Base-by-base conservation (phyloP, 352 stramenopile species). In the Pythium aristosporum region DNA sequence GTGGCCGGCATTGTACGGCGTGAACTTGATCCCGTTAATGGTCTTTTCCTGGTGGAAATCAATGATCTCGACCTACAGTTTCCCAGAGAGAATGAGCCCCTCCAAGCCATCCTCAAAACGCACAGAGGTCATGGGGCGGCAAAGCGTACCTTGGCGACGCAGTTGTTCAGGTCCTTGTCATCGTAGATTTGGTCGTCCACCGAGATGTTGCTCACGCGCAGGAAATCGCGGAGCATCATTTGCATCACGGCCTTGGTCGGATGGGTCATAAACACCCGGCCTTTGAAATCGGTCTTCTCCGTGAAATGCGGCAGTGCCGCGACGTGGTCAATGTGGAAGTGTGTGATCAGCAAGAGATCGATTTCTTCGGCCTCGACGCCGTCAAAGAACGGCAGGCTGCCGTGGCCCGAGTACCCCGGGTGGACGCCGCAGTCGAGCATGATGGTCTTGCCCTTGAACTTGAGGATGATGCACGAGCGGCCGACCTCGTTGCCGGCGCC, bases 291-390 rank as follows among this genome's bases (percentile, higher is more conserved):
- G 18, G 97, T 99, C 72, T 98, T 97, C 75, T 99, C 98, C 1
- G 97, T 99, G 52, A 99, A 98, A 71, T 99, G 98, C 16, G 98
- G 98, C 44, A 99, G 67, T n/a, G 92, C 96, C 3, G 97, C 98
- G 10, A 98, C 97, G 76, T 99, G 98, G 77, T 99, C 98, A 56
- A 99, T 94, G 80, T 99, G 98, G 79, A 99, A 99, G 74, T 99
- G 98, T 52, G 97, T 99, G 52, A 99, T 97, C 30, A 99, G 77
- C 53, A 99, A 75, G 51, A 99, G 76, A 72, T 99, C 97, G 57
- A 97, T 96, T 75, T 96, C 87, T 39, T 96, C 88, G 42, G 89
- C 88, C 74, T 99, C 94, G 37, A 99, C 95, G 49, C 88, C 91
- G 77, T 99, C 96, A 53, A 99, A 98, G 80, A 98, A 99, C n/a